A percentile compares a stretch with the other conserved stretches of the same genome.
Conservation (phyloP, 306 rosid species). For the Canavalia gladiata region DNA sequence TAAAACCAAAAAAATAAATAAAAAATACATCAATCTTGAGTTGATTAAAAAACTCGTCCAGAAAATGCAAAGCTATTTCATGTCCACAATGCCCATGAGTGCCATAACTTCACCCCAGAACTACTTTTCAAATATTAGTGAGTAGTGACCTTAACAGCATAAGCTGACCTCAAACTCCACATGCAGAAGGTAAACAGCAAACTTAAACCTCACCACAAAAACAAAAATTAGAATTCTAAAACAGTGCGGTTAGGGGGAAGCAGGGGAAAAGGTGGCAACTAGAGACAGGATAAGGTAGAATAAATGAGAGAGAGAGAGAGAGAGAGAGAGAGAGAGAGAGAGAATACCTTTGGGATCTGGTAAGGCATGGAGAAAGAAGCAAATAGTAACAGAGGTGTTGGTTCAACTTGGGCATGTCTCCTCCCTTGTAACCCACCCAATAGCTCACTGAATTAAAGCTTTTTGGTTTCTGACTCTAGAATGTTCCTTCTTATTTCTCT, state of each 20-base stretch:
- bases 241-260: constrained; percentile 39
- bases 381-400: constrained; percentile 54
- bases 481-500: constrained; percentile 10
- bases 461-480: constrained; percentile 11
- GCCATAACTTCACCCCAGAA: constrained; percentile 39
- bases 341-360: constrained; percentile 64
- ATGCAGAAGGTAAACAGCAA: constrained; percentile 60
- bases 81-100: not conserved
- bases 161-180: constrained; percentile 62
- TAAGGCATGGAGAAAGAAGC: constrained; percentile 57
- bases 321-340: constrained; percentile 4
- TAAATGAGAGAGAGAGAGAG: constrained; percentile 12
- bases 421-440: constrained; percentile 50
- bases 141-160: constrained; percentile 31
- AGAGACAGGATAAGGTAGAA: constrained; percentile 36
- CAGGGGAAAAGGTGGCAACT: constrained; percentile 41
- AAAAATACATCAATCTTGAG: constrained; percentile 13
- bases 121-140: constrained; percentile 36
- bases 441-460: not conserved
- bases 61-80: not conserved
- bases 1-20: not conserved
- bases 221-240: not conserved
- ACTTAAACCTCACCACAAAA: constrained; percentile 39
- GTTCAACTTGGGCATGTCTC: constrained; percentile 71
- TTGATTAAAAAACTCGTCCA: constrained; percentile 12